Evolutionary conservation across 306 rosid species (phyloP).

Genomic region (Pueraria montana): DNA sequence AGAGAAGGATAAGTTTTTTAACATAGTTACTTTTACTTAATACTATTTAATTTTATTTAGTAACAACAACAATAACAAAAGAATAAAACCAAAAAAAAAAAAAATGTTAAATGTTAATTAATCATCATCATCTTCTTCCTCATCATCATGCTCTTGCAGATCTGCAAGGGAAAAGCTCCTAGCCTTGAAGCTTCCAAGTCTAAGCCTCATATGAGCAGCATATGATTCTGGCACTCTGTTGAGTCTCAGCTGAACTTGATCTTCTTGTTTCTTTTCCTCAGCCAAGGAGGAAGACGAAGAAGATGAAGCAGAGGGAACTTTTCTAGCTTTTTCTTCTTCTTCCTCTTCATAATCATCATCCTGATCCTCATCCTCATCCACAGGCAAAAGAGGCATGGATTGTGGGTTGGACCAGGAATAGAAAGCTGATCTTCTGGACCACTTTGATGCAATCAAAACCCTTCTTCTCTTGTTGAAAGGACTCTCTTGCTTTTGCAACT

Average conservation of each 20-base stretch:
- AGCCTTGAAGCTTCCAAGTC: slow-evolving; percentile 70
- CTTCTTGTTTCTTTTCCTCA: slow-evolving; percentile 56
- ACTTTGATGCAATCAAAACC: slow-evolving; percentile 74
- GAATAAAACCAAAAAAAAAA: background rate
- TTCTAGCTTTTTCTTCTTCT: slow-evolving; percentile 41
- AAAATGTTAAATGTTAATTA: slow-evolving; percentile 35
- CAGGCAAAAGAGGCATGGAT: slow-evolving; percentile 90
- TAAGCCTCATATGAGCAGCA: slow-evolving; percentile 55
- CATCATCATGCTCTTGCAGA: slow-evolving; percentile 72
- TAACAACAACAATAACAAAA: slow-evolving; percentile 32
- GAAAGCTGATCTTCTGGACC: slow-evolving; percentile 70
- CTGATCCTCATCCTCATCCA: slow-evolving; percentile 63
- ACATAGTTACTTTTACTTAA: background rate
- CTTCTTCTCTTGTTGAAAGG: slow-evolving; percentile 90
- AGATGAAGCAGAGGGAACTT: slow-evolving; percentile 43
- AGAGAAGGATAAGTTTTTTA: background rate
- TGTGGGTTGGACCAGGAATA: slow-evolving; percentile 79
- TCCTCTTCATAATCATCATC: slow-evolving; percentile 59
- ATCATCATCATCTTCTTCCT: slow-evolving; percentile 53
- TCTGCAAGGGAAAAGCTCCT: slow-evolving; percentile 84
- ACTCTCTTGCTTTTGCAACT: slow-evolving; percentile 74
- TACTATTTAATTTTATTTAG: slow-evolving; percentile 41
- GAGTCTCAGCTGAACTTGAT: slow-evolving; percentile 29
- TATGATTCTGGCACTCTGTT: slow-evolving; percentile 46
- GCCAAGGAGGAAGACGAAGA: slow-evolving; percentile 51